These are phyloP conservation scores for Sporothrix humicola DNA, from an alignment of 2,329 filamentous ascomycete species.

Conservation along the genomic window DNA sequence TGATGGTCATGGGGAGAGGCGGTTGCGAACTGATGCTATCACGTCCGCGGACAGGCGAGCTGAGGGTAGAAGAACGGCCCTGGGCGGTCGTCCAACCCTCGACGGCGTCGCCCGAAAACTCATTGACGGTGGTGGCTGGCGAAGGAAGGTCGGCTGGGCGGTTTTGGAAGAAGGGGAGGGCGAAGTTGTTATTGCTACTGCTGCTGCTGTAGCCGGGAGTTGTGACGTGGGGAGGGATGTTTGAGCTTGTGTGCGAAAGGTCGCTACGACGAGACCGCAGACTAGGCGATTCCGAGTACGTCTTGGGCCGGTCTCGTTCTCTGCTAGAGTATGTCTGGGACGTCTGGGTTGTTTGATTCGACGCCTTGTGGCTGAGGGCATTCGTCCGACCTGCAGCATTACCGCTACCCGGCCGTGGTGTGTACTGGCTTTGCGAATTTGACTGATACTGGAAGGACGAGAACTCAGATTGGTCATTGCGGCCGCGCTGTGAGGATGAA, in stretches of 20 bases:
- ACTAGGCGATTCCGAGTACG: constrained; percentile 65
- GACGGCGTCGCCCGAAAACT: constrained; percentile 61
- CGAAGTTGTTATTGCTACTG: constrained; percentile 30
- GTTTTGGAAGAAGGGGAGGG: constrained; percentile 33
- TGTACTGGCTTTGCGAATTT: constrained; percentile 11
- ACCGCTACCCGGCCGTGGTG: constrained; percentile 52
- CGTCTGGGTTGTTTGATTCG: constrained; percentile 44
- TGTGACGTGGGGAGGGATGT: constrained; percentile 30
- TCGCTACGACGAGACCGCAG: constrained; percentile 67
- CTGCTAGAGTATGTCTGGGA: constrained; percentile 51
- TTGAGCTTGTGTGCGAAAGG: constrained; percentile 51
- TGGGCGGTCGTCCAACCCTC: constrained; percentile 67
- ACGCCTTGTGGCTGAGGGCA: constrained; percentile 54
- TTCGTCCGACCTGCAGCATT: constrained; percentile 45
- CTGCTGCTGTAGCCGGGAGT: constrained; percentile 24
- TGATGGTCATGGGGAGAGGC: constrained; percentile 44
- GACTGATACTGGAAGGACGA: constrained; percentile 22
- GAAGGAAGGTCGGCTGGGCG: constrained; percentile 63
- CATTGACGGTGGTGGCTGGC: constrained; percentile 58
- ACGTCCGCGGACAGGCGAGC: constrained; percentile 60
- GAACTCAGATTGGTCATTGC: constrained; percentile 27
- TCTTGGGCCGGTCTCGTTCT: constrained; percentile 57
- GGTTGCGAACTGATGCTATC: constrained; percentile 61
- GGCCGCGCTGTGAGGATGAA: constrained; percentile 41
- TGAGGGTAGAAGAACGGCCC: constrained; percentile 63